Base-by-base conservation (phyloP, 768 basidiomycete species). In the Lyophyllum shimeji region DNA sequence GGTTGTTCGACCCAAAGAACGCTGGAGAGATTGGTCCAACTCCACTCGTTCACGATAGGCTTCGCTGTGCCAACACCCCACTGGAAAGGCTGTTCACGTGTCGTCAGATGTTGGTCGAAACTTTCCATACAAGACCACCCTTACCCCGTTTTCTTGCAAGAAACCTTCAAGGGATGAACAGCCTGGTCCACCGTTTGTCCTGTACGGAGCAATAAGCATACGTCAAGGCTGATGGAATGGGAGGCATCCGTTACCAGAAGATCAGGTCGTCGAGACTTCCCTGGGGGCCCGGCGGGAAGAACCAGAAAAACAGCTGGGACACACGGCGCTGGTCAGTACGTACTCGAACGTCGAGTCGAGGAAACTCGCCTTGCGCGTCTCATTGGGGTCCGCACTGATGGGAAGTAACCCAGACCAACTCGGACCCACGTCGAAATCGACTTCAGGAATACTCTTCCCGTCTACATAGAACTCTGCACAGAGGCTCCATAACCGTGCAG, bases 151-250 rank as follows among this genome's bases (percentile, higher is more conserved):
- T 64, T 90, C 89, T 66, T 90, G 85, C 2, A 90, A 65, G 33
- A 86, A 67, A 17, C 87, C 89, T 65, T 87, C 83, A 0, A 90
- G 72, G 1, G 87, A 87, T 11, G 86, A 89, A 62, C 89, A 90
- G 25, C 89, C 88, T 0, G 89, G 89, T 0, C 89, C 88, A n/a
- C 89, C 89, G 60, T 89, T 90, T 4, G 84, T 87, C 88, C 87
- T 89, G 23, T 45, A 37, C 5, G 37, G 34, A 31, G 20, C 20
- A 17, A 62, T 20, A 50, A 52, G 11, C 17, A 43, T n/a, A 34
- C 29, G 21, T 2, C 20, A 15, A 11, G 21, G 20, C 2, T 29
- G 4, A 44, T 3, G n/a, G n/a, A n/a, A n/a, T 21, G 24, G 33
- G 1, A 29, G 12, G 20, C 27, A 40, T 27, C 47, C 71, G 34